phyloP scores from a whole-genome alignment of 2,329 filamentous ascomycete species.

The Hymenoscyphus scutula region DNA sequence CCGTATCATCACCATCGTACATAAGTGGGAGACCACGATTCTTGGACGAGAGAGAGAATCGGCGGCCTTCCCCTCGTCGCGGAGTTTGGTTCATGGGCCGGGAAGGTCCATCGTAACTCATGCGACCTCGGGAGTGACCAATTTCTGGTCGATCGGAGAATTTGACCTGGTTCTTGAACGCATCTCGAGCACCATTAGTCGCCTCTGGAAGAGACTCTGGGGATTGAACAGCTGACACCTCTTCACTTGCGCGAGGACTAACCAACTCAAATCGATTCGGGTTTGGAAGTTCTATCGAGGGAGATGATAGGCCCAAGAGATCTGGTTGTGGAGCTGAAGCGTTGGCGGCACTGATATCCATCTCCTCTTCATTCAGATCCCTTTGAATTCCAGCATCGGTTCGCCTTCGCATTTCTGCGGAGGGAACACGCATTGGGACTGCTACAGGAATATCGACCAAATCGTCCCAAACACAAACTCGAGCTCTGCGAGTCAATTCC shows the following conservation, averaged over 20 bases:
- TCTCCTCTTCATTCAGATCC: constrained; percentile 70
- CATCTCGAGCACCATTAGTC: constrained; percentile 18
- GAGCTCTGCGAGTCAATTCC: constrained; percentile 83
- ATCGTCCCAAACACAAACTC: constrained; percentile 98
- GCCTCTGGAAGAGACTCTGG: constrained; percentile 23
- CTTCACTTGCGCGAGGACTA: constrained; percentile 37
- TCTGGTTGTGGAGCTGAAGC: constrained; percentile 58
- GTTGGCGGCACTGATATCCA: constrained; percentile 79
- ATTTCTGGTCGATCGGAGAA: constrained; percentile 32
- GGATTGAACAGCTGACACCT: constrained; percentile 22
- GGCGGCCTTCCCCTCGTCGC: constrained; percentile 22
- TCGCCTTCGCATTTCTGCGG: constrained; percentile 76
- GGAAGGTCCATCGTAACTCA: constrained; percentile 37
- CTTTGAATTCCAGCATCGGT: constrained; percentile 46
- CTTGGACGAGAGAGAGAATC: constrained; percentile 42
- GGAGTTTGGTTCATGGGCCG: constrained; percentile 24
- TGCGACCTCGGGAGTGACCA: constrained; percentile 31
- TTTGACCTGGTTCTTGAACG: constrained; percentile 28
- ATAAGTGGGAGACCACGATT: constrained; percentile 40
- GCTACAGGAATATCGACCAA: constrained; percentile 93
- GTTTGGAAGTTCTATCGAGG: constrained; percentile 66
- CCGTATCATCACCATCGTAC: constrained; percentile 71
- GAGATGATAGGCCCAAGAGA: constrained; percentile 55
- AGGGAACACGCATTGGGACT: constrained; percentile 81
- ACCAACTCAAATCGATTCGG: constrained; percentile 72